A percentile compares a stretch with the other conserved stretches of the same genome.
Evolutionary conservation across 495 filamentous ascomycete species (phyloP).

Genomic region (Annulohypoxylon stygium): DNA sequence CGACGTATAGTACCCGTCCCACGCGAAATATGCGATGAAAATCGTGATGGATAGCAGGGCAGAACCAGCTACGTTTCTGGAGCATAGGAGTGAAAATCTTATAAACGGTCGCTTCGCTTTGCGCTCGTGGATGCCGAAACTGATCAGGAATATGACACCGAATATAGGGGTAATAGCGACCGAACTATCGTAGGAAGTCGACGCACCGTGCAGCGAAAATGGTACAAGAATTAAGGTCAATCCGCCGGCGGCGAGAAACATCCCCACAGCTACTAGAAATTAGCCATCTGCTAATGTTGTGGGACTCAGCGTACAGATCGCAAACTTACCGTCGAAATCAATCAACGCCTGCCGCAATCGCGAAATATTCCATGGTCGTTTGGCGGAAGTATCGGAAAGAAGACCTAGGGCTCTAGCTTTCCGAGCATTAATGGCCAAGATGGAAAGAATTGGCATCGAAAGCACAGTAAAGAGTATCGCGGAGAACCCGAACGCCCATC

Average conservation of each 20-base stretch:
- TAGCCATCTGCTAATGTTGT: slow-evolving; percentile 27
- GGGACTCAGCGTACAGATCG: background rate
- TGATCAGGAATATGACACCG: slow-evolving; percentile 67
- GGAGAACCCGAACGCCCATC: slow-evolving; percentile 69
- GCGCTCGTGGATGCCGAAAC: slow-evolving; percentile 71
- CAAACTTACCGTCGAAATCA: slow-evolving; percentile 70
- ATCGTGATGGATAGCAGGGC: slow-evolving; percentile 66
- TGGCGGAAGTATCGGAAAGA: slow-evolving; percentile 58
- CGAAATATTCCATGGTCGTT: slow-evolving; percentile 63
- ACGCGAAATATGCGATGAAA: slow-evolving; percentile 75
- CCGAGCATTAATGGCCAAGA: slow-evolving; percentile 67
- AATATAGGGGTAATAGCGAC: slow-evolving; percentile 63
- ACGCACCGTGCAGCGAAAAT: slow-evolving; percentile 66
- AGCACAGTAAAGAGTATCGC: slow-evolving; percentile 56
- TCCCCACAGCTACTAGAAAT: slow-evolving; percentile 58
- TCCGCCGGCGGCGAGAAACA: slow-evolving; percentile 68
- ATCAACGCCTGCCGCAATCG: slow-evolving; percentile 65
- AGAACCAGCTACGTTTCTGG: slow-evolving; percentile 76
- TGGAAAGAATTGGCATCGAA: slow-evolving; percentile 52
- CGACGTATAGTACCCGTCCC: slow-evolving; percentile 74
- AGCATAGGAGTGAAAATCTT: slow-evolving; percentile 68
- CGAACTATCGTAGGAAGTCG: slow-evolving; percentile 62
- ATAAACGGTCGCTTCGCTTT: slow-evolving; percentile 71
- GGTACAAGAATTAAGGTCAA: slow-evolving; percentile 74
- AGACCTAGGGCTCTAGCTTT: slow-evolving; percentile 70